Evolutionary conservation across 2,329 filamentous ascomycete genomes (phyloP).

Genomic region (Cladosporium sp.): DNA sequence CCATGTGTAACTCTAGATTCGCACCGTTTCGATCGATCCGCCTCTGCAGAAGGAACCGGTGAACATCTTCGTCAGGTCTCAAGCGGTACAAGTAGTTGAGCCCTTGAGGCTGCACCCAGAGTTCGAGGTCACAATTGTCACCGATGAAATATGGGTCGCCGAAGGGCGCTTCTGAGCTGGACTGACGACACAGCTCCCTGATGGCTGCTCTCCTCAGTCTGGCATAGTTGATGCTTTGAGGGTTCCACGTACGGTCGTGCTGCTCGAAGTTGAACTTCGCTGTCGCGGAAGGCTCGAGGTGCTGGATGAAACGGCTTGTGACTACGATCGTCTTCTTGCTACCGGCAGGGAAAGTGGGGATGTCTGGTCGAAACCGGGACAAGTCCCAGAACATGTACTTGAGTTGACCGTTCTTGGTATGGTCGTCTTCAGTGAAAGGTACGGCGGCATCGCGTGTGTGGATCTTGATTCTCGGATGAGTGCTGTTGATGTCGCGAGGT

Average conservation of each 20-base stretch:
- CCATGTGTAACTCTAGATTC: neutral
- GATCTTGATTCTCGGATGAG: neutral
- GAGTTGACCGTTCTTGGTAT: no score
- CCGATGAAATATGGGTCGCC: neutral
- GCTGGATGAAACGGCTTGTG: neutral
- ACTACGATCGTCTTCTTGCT: neutral
- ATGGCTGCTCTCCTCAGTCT: neutral
- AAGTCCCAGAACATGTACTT: no score
- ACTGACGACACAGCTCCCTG: neutral
- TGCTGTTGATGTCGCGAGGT: neutral
- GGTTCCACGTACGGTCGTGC: neutral
- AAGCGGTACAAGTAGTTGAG: neutral
- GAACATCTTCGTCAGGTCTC: neutral
- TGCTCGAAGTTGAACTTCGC: neutral
- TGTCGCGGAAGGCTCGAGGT: neutral
- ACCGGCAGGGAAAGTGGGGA: neutral
- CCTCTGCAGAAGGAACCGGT: neutral
- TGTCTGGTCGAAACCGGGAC: neutral
- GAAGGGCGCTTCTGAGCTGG: neutral
- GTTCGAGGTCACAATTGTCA: neutral
- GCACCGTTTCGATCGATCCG: neutral
- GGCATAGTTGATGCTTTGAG: no score
- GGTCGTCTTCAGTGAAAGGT: no score
- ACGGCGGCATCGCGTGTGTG: neutral
- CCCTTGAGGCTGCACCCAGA: neutral